Percentiles rank a stretch among this genome's conserved stretches.
Evolutionary conservation across 2,329 filamentous ascomycete species (phyloP).

Genomic region (Cladosporium austrohemisphaericum): DNA sequence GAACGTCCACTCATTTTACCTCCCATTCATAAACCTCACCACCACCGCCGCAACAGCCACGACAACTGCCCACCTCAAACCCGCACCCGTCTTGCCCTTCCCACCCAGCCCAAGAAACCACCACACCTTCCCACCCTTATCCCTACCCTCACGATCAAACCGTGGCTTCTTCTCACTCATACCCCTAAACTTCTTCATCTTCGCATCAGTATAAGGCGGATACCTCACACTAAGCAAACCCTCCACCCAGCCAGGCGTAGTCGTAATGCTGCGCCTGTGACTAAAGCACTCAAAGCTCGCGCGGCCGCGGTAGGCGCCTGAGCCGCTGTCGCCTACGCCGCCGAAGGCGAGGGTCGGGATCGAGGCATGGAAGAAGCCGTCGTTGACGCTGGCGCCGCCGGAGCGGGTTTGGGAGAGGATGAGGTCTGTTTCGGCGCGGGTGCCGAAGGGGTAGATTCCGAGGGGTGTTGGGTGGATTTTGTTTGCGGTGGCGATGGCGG

Average conservation of each 20-base stretch:
- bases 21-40: constrained; percentile 13
- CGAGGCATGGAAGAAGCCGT: constrained; percentile 65
- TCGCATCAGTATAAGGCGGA: constrained; percentile 55
- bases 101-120: constrained; percentile 31
- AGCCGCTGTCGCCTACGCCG: constrained; percentile 74
- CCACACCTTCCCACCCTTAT: constrained; percentile 29
- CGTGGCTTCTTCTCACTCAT: constrained; percentile 54
- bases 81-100: constrained; percentile 25
- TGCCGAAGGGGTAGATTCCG: constrained; percentile 80
- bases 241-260: constrained; percentile 66
- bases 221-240: constrained; percentile 63
- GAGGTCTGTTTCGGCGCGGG: constrained; percentile 70
- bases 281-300: constrained; percentile 68
- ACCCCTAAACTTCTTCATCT: constrained; percentile 49
- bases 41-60: constrained; percentile 23
- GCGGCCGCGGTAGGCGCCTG: constrained; percentile 72
- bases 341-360: constrained; percentile 74
- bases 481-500: constrained; percentile 80
- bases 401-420: constrained; percentile 48
- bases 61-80: constrained; percentile 28
- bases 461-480: constrained; percentile 78
- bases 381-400: constrained; percentile 51
- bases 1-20: background rate
- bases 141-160: constrained; percentile 56
- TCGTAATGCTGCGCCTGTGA: constrained; percentile 58